Percentiles rank a stretch among this genome's conserved stretches.
Evolutionary conservation across 2,329 filamentous ascomycete species (phyloP).

Genomic region (Colletotrichum tropicale): DNA sequence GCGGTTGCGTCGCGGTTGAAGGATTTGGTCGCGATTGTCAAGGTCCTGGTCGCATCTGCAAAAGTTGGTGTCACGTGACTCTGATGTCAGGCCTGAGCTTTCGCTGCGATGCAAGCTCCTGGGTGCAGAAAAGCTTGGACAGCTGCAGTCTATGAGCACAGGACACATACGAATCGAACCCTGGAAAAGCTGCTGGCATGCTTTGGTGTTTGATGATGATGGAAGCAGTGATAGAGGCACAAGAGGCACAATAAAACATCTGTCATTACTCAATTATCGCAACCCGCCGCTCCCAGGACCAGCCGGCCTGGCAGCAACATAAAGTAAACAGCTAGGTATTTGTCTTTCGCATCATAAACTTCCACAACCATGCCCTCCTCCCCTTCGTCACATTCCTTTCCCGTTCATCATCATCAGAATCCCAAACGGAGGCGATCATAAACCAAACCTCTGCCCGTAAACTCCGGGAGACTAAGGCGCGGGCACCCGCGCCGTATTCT

Average conservation of each 20-base stretch:
- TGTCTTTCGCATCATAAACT: conserved; percentile 21
- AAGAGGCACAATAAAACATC: not conserved
- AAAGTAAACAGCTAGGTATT: conserved; percentile 22
- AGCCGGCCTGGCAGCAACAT: conserved; percentile 21
- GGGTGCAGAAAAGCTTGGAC: not conserved
- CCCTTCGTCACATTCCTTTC: not conserved
- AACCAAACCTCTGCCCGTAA: not conserved
- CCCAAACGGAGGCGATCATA: not conserved
- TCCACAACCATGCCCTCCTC: not conserved
- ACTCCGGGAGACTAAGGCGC: not conserved
- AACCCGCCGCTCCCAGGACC: conserved; percentile 17
- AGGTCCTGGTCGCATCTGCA: not conserved
- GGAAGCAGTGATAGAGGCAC: not conserved
- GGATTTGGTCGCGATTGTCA: not conserved
- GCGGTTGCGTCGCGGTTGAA: conserved; percentile 9
- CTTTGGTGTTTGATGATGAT: not conserved
- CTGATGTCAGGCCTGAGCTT: conserved; percentile 14
- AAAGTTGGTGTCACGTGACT: conserved; percentile 19
- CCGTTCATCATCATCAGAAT: conserved; percentile 21
- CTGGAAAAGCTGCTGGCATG: not conserved
- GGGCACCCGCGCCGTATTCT: not conserved
- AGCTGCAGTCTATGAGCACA: not conserved
- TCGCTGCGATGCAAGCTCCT: not conserved
- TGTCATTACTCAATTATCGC: conserved; percentile 25
- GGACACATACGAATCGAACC: not conserved